phyloP scores from a whole-genome alignment of 1,284 basidiomycete species.

The Ceratobasidium sp. region DNA sequence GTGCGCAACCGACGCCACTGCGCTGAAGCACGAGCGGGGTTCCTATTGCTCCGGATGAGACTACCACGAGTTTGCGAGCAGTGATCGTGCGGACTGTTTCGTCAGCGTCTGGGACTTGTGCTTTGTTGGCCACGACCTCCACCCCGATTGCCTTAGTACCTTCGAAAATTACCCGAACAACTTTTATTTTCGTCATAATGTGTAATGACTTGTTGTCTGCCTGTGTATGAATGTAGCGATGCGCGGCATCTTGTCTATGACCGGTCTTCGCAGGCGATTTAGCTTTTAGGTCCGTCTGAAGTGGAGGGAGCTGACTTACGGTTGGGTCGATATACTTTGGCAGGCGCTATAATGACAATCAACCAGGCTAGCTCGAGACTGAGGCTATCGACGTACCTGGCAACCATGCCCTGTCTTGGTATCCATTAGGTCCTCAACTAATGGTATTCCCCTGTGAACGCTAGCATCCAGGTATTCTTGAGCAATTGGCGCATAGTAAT shows the following conservation, averaged over 20 bases:
- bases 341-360: constrained; percentile 28
- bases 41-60: constrained; percentile 69
- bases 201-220: constrained; percentile 23
- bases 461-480: constrained; percentile 31
- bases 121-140: constrained; percentile 22
- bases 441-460: constrained; percentile 12
- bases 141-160: too few species aligned
- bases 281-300: background rate
- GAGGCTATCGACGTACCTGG: background rate
- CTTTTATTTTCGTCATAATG: constrained; percentile 17
- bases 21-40: constrained; percentile 70
- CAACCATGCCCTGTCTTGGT: too few species aligned
- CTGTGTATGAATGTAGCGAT: constrained; percentile 29
- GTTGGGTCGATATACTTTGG: constrained; percentile 36
- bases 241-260: constrained; percentile 32
- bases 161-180: constrained; percentile 27
- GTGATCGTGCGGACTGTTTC: constrained; percentile 27
- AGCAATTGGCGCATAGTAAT: constrained; percentile 15
- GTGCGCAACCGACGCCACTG: constrained; percentile 64
- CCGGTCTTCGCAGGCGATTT: constrained; percentile 7
- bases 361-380: too few species aligned
- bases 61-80: too few species aligned
- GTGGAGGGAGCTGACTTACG: background rate
- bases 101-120: constrained; percentile 21
- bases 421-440: constrained; percentile 19